These are phyloP conservation scores for Wallacemonas collosoma DNA, from an alignment of 208 protist species.

Conservation along the genomic window DNA sequence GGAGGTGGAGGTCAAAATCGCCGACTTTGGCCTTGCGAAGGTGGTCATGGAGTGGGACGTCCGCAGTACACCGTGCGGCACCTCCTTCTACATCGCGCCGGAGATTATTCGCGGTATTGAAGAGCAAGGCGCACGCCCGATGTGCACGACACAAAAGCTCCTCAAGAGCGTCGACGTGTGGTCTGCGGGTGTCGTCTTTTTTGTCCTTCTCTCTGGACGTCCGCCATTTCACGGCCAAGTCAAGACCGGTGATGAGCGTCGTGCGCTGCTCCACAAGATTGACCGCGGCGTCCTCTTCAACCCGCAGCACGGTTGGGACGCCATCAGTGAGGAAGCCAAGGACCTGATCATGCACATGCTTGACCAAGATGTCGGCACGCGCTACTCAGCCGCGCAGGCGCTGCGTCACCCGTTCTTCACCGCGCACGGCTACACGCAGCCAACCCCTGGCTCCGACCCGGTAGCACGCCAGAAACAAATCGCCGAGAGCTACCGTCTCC, in stretches of 20 bases:
- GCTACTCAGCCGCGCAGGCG: constrained; percentile 70
- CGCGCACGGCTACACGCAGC: constrained; percentile 42
- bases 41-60: constrained; percentile 85
- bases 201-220: constrained; percentile 78
- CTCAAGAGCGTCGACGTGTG: constrained; percentile 91
- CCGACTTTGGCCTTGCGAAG: constrained; percentile 92
- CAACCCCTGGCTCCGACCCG: constrained; percentile 35
- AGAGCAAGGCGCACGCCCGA: constrained; percentile 75
- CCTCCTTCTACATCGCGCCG: constrained; percentile 90
- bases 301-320: constrained; percentile 68
- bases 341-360: constrained; percentile 81
- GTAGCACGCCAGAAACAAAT: constrained; percentile 32
- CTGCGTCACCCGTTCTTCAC: constrained; percentile 86
- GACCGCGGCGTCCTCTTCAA: constrained; percentile 87
- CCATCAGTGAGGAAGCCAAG: constrained; percentile 77
- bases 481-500: constrained; percentile 13
- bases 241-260: constrained; percentile 78
- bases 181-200: constrained; percentile 86
- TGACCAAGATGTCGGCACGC: constrained; percentile 60
- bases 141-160: constrained; percentile 73
- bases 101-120: constrained; percentile 89
- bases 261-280: constrained; percentile 70
- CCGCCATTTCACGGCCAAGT: constrained; percentile 89
- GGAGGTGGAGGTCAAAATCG: constrained; percentile 75
- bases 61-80: constrained; percentile 81